Evolutionary conservation across 805 yeast species (phyloP).

Genomic region (Wickerhamiella brachini): DNA sequence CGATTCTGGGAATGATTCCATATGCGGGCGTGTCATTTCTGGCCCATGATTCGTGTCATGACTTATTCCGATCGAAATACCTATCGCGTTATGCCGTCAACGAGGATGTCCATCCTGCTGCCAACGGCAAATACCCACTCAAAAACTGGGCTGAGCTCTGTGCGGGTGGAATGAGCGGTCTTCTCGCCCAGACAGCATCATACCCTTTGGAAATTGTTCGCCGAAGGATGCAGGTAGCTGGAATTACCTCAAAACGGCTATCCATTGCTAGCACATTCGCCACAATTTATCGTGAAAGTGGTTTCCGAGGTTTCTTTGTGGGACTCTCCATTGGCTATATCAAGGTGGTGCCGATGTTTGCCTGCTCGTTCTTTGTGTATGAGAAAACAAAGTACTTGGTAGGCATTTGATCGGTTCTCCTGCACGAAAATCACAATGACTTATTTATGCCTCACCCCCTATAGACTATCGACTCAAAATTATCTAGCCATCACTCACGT

Average conservation of each 20-base stretch:
- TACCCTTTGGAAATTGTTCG: slow-evolving; percentile 93
- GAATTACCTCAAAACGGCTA: slow-evolving; percentile 31
- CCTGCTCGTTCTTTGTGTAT: slow-evolving; percentile 89
- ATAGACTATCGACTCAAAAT: slow-evolving; percentile 4
- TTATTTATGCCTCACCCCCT: not conserved
- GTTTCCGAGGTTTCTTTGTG: slow-evolving; percentile 78
- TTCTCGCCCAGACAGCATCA: slow-evolving; percentile 90
- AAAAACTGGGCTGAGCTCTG: slow-evolving; percentile 81
- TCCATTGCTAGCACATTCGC: slow-evolving; percentile 30
- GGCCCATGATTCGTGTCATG: slow-evolving; percentile 86
- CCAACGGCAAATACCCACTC: slow-evolving; percentile 42
- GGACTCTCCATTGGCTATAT: slow-evolving; percentile 92
- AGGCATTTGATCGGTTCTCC: slow-evolving; percentile 34
- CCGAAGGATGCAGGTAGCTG: slow-evolving; percentile 92
- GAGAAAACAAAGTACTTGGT: slow-evolving; percentile 66
- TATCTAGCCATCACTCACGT: no score
- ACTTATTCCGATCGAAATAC: slow-evolving; percentile 51
- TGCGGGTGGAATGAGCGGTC: slow-evolving; percentile 95
- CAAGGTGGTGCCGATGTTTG: slow-evolving; percentile 93
- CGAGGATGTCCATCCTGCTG: slow-evolving; percentile 25
- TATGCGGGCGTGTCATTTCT: slow-evolving; percentile 96
- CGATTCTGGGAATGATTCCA: slow-evolving; percentile 90
- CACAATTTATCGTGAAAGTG: slow-evolving; percentile 56
- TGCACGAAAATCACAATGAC: not conserved
- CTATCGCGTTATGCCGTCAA: slow-evolving; percentile 35